Base-by-base conservation (phyloP, 2,329 filamentous ascomycete species). In the Fusarium temperatum region DNA sequence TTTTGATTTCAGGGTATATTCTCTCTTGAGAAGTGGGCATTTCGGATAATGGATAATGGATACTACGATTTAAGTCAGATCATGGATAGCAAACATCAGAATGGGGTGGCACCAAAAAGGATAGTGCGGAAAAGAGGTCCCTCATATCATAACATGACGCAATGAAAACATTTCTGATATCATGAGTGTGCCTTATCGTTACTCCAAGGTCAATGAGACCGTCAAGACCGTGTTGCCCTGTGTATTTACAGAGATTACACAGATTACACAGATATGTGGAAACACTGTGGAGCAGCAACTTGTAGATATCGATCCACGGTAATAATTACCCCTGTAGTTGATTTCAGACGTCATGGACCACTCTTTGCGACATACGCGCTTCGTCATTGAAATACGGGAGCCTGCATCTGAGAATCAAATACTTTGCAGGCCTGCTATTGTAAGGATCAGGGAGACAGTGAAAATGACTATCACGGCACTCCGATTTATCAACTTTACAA, bases 291-390 rank as follows among this genome's bases (percentile, higher is more conserved):
- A 44, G 47, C 32, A 35, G 32, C 32, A 45, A 51, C 14, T 39
- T 13, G 24, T 47, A 26, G 39, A 39, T 39, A 66, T 50, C 51
- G 28, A 59, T 67, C 61, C 39, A 20, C 45, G 57, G 32, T 35
- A 47, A 56, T 44, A 50, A 56, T 47, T 39, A 28, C 32, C 41
- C 12, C 24, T 35, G 51, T 17, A 22, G 32, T 61, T 32, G 38
- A 57, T n/a, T n/a, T n/a, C 7, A 36, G 32, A 63, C 66, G 65
- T 70, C 70, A 73, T 66, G 42, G 41, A 24, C 38, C 18, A 22
- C 26, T 32, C 11, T 41, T 41, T 35, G 28, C 44, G 11, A n/a
- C 14, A 56, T 6, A 24, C 12, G 51, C 5, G 15, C 45, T 28
- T 45, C 39, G 13, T 63, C 51, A 53, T 44, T 42, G 42, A 38